Percentiles rank a stretch among this genome's conserved stretches.
Evolutionary conservation across 805 yeast species (phyloP).

Genomic region (Nakazawaea ambrosiae): DNA sequence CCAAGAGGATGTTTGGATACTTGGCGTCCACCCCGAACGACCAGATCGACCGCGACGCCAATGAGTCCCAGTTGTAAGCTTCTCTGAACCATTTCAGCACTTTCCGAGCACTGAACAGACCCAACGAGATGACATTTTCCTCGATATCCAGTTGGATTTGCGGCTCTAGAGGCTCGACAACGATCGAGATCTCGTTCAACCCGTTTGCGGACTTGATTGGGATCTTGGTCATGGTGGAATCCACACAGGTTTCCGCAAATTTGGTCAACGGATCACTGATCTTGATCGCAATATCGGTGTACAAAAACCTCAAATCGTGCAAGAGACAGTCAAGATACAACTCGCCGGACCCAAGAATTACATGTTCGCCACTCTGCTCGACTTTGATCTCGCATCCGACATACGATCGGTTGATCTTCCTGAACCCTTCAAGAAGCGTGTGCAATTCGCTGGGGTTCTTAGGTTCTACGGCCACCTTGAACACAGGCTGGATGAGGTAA

Average conservation of each 20-base stretch:
- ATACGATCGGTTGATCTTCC: constrained; percentile 55
- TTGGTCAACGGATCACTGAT: constrained; percentile 79
- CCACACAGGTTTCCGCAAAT: constrained; percentile 71
- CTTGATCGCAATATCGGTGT: constrained; percentile 62
- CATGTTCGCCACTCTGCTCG: constrained; percentile 87
- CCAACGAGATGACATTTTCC: constrained; percentile 30
- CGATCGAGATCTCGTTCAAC: constrained; percentile 52
- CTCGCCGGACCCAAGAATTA: constrained; percentile 79
- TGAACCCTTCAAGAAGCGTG: constrained; percentile 60
- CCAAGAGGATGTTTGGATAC: constrained; percentile 44
- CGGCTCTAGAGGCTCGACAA: constrained; percentile 67
- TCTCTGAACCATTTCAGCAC: constrained; percentile 50
- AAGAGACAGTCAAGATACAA: constrained; percentile 76
- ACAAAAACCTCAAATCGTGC: constrained; percentile 63
- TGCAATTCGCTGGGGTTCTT: constrained; percentile 73
- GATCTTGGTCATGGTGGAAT: constrained; percentile 62
- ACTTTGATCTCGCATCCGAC: constrained; percentile 62
- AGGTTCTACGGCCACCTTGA: constrained; percentile 82
- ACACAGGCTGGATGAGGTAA: constrained; percentile 47
- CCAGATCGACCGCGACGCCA: constrained; percentile 82
- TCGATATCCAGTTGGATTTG: constrained; percentile 52
- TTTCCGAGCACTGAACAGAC: constrained; percentile 21
- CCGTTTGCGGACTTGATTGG: constrained; percentile 50
- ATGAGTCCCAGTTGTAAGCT: constrained; percentile 71
- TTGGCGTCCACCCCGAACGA: constrained; percentile 54